Conservation (phyloP, 306 rosid genomes). For the Fragaria iinumae region DNA sequence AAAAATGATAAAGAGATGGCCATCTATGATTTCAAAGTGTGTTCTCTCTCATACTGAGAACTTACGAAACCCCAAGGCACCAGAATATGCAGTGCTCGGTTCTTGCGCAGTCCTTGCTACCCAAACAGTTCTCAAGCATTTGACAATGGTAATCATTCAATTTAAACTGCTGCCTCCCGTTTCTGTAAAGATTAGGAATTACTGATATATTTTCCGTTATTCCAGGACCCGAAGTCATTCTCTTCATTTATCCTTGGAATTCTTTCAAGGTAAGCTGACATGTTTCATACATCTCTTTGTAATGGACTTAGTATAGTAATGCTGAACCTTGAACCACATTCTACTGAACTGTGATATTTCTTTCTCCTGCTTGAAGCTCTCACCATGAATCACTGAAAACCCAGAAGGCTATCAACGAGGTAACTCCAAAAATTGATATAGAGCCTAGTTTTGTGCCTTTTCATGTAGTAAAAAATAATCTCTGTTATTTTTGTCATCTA, state of each 20-base stretch:
- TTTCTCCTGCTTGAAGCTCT: conserved; percentile 61
- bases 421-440: conserved; percentile 38
- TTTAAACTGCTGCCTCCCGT: conserved; percentile 25
- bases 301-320: conserved; percentile 14
- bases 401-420: conserved; percentile 97
- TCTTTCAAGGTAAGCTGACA: conserved; percentile 74
- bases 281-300: conserved; percentile 12
- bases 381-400: conserved; percentile 97
- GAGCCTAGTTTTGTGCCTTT: conserved; percentile 19
- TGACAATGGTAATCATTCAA: conserved; percentile 61
- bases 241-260: conserved; percentile 79
- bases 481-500: background rate
- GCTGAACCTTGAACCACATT: conserved; percentile 17
- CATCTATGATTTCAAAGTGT: conserved; percentile 89
- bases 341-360: conserved; percentile 26
- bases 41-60: conserved; percentile 71
- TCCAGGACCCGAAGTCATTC: conserved; percentile 78
- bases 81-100: conserved; percentile 85
- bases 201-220: conserved; percentile 37
- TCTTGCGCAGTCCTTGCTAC: conserved; percentile 94
- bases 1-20: conserved; percentile 95
- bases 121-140: conserved; percentile 89
- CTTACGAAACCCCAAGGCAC: conserved; percentile 56
- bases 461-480: conserved; percentile 25
- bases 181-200: conserved; percentile 21